Conservation (phyloP, 768 basidiomycete genomes). For the Phlegmacium glaucopus region DNA sequence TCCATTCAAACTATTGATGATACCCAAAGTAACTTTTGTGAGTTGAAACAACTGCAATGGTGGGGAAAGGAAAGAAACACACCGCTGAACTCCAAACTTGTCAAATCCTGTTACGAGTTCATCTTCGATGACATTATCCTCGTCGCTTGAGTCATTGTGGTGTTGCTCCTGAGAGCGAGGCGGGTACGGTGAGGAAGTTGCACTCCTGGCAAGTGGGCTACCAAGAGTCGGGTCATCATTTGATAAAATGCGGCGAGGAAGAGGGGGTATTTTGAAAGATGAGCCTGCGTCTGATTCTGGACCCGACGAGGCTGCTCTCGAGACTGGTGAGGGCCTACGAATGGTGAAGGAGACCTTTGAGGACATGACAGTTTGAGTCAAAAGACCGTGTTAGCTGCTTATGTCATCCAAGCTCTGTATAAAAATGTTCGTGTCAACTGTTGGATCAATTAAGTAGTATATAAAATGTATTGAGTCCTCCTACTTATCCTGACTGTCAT, state of each 20-base stretch:
- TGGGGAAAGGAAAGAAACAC: slow-evolving; percentile 41
- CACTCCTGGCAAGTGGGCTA: slow-evolving; percentile 54
- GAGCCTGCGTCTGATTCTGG: slow-evolving; percentile 54
- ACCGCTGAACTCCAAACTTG: slow-evolving; percentile 80
- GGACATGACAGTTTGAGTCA: slow-evolving; percentile 2
- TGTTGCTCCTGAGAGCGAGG: slow-evolving; percentile 18
- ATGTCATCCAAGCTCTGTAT: too few relatives aligned
- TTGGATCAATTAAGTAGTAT: too few relatives aligned
- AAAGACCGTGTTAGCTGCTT: too few relatives aligned
- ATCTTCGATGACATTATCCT: slow-evolving; percentile 53
- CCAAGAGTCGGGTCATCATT: slow-evolving; percentile 39
- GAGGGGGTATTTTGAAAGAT: slow-evolving; percentile 52
- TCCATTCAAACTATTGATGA: slow-evolving; percentile 37
- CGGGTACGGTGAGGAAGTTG: slow-evolving; percentile 33
- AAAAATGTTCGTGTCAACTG: too few relatives aligned
- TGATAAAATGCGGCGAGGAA: slow-evolving; percentile 49
- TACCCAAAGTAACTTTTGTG: slow-evolving; percentile 49
- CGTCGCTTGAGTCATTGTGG: slow-evolving; percentile 53
- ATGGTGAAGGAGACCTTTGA: slow-evolving; percentile 79
- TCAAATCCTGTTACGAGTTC: slow-evolving; percentile 73
- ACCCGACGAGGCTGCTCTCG: slow-evolving; percentile 60
- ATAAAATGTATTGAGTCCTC: too few relatives aligned
- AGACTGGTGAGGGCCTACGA: slow-evolving; percentile 70
- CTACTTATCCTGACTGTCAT: too few relatives aligned
- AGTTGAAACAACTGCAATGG: slow-evolving; percentile 60